Evolutionary conservation across 352 stramenopile species (phyloP).

Genomic region (Phytopythium cucurbitacearum): DNA sequence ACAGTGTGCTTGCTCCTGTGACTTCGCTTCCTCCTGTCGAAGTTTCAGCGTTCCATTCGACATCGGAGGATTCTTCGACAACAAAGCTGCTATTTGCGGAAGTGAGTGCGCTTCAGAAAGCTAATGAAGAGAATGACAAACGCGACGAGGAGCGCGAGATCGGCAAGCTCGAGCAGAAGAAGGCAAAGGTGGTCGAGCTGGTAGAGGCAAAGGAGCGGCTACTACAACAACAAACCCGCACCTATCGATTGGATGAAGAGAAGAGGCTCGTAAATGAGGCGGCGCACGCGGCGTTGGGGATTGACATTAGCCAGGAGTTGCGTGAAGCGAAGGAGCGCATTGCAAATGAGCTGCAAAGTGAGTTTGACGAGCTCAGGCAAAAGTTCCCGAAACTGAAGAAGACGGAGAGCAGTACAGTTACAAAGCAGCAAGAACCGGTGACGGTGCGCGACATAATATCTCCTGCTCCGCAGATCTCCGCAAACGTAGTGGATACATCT

Average conservation of each 20-base stretch:
- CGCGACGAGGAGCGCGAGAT: conserved; percentile 2
- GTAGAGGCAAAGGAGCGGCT: conserved; percentile 30
- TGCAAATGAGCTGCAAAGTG: conserved; percentile 15
- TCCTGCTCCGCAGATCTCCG: not conserved
- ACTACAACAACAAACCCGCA: conserved; percentile 21
- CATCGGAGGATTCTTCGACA: conserved; percentile 46
- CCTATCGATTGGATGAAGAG: conserved; percentile 34
- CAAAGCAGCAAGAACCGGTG: too few relatives aligned
- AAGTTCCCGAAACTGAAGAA: conserved; percentile 14
- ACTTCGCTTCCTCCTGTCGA: not conserved
- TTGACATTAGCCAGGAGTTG: conserved; percentile 29
- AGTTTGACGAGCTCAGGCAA: conserved; percentile 28
- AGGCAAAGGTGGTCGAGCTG: conserved; percentile 31
- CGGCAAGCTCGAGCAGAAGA: conserved; percentile 37
- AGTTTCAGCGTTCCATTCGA: conserved; percentile 13
- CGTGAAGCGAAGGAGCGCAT: conserved; percentile 23
- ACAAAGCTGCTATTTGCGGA: conserved; percentile 43
- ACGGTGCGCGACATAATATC: too few relatives aligned
- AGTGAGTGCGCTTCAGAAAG: conserved; percentile 10
- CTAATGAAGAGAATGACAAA: not conserved
- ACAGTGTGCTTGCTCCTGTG: not conserved
- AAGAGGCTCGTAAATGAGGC: conserved; percentile 32
- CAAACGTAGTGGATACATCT: not conserved
- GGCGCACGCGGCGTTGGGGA: conserved; percentile 27
- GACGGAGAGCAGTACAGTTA: not conserved